Percentiles rank a stretch among this genome's conserved stretches.
These are phyloP conservation scores for Gaultheria prostrata DNA, from an alignment of 148 eudicot genomes.

Conservation along the genomic window DNA sequence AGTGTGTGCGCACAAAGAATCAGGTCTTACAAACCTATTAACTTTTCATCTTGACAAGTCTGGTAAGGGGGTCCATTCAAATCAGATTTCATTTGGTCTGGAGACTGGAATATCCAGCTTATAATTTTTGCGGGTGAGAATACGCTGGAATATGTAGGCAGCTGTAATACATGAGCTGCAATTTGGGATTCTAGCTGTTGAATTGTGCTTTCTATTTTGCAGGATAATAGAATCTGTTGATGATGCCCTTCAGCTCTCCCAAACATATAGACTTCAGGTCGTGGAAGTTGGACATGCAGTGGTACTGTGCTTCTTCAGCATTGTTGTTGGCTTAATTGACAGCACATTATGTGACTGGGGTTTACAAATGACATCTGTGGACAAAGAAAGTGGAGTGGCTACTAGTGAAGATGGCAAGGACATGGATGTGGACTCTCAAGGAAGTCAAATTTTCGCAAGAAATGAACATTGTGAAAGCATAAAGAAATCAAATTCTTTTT, in stretches of 20 bases:
- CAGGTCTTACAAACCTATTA: not conserved
- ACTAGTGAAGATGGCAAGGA: conserved; percentile 9
- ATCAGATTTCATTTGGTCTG: conserved; percentile 3
- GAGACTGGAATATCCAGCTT: not conserved
- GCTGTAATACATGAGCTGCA: not conserved
- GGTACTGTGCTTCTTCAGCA: conserved; percentile 27
- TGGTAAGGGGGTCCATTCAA: not conserved
- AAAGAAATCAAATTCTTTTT: conserved; percentile 22
- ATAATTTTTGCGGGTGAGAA: not conserved
- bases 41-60: conserved; percentile 2
- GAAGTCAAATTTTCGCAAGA: conserved; percentile 16
- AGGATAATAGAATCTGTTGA: conserved; percentile 29
- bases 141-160: not conserved
- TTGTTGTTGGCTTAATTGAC: conserved; percentile 25
- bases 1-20: not conserved
- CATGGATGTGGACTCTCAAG: conserved; percentile 16
- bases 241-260: conserved; percentile 32
- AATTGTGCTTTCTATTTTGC: conserved; percentile 6
- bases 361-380: conserved; percentile 21
- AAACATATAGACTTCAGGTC: conserved; percentile 22
- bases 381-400: not conserved
- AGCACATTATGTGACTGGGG: conserved; percentile 29
- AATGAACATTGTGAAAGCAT: conserved; percentile 19
- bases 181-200: not conserved
- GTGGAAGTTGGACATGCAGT: conserved; percentile 24